Conservation (phyloP, 495 filamentous ascomycete species). For the Tetracladium setigerum region DNA sequence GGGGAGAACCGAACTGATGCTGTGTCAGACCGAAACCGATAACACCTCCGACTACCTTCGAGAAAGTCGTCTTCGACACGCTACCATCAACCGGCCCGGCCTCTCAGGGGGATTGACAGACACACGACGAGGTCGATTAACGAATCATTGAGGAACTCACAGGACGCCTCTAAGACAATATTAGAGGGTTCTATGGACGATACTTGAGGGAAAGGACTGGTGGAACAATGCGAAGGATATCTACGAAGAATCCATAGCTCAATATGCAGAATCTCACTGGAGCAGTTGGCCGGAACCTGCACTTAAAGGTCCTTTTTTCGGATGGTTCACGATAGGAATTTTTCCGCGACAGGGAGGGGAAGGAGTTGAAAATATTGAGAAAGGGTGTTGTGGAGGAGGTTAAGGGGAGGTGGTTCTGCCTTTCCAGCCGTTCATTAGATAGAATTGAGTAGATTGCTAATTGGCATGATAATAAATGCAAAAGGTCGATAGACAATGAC, state of each 20-base stretch:
- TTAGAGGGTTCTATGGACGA: too few relatives aligned
- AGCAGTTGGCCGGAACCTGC: background rate
- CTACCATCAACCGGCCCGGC: slow-evolving; percentile 14
- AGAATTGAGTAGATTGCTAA: too few relatives aligned
- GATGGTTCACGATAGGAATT: slow-evolving; percentile 2
- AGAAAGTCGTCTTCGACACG: slow-evolving; percentile 22
- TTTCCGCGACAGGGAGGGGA: too few relatives aligned
- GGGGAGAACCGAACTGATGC: too few relatives aligned
- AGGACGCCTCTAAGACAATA: slow-evolving; percentile 9
- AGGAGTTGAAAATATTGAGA: too few relatives aligned
- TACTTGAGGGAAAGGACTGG: too few relatives aligned
- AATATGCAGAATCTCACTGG: slow-evolving; percentile 3
- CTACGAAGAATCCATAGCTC: slow-evolving; percentile 2
- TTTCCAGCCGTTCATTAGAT: too few relatives aligned
- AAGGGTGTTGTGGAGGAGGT: slow-evolving; percentile 17
- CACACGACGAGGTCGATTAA: slow-evolving; percentile 16
- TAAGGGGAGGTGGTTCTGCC: too few relatives aligned
- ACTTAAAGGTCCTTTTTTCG: background rate
- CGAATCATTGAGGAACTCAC: slow-evolving; percentile 19
- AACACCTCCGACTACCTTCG: slow-evolving; percentile 21
- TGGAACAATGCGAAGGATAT: slow-evolving; percentile 4
- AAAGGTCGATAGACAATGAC: too few relatives aligned
- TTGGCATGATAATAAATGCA: too few relatives aligned
- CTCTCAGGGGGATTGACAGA: slow-evolving; percentile 16
- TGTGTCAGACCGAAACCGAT: slow-evolving; percentile 9